Evolutionary conservation across 208 protist genomes (phyloP).

Genomic region (Trichomonas gallinae): DNA sequence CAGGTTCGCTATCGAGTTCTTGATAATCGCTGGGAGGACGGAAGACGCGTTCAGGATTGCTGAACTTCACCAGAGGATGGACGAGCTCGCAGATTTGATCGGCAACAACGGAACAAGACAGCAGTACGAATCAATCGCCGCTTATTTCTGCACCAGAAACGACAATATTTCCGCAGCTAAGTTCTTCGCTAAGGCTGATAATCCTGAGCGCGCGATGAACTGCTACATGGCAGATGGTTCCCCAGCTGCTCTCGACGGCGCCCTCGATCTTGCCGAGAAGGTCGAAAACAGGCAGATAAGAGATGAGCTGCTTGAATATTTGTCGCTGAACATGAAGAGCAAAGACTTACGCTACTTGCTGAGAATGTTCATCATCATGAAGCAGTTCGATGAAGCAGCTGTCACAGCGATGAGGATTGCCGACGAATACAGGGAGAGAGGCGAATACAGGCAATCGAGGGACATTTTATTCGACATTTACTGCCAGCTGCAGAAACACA

Average conservation of each 20-base stretch:
- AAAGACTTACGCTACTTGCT: background rate
- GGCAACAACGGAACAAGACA: background rate
- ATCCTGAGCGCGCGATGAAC: background rate
- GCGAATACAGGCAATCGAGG: background rate
- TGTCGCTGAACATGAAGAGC: background rate
- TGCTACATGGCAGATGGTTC: background rate
- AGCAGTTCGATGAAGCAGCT: background rate
- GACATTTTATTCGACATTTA: background rate
- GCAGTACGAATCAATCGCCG: background rate
- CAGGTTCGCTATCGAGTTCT: background rate
- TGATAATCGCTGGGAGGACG: background rate
- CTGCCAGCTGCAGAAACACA: background rate
- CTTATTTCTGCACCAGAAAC: background rate
- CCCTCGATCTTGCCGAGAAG: background rate
- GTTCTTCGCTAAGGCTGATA: background rate
- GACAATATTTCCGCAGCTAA: background rate
- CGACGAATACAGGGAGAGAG: background rate
- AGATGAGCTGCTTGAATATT: background rate
- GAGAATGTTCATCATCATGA: constrained; percentile 14
- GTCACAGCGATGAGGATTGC: background rate
- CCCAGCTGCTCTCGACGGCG: background rate
- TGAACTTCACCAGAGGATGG: background rate
- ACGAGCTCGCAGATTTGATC: background rate
- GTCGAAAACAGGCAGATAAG: background rate
- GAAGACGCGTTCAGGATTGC: background rate